Conservation (phyloP, 768 basidiomycete genomes). For the Rhodotorula paludigena region DNA sequence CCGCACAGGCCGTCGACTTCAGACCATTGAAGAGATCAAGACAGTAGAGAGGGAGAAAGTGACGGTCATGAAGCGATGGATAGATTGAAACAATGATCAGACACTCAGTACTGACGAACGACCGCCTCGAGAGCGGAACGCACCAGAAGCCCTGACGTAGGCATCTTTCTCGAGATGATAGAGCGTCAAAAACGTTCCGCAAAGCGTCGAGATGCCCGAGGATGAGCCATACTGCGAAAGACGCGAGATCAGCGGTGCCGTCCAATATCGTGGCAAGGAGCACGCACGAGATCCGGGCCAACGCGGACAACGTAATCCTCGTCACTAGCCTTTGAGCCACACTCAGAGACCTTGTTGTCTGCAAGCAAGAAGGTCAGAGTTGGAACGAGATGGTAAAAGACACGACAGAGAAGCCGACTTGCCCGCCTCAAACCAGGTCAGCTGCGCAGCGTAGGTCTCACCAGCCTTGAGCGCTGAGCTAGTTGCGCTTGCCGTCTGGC, state of each 20-base stretch:
- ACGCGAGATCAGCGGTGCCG: background rate
- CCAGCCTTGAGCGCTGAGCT: too few relatives aligned
- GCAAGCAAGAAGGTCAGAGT: background rate
- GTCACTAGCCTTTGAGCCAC: conserved; percentile 9
- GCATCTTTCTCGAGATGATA: conserved; percentile 26
- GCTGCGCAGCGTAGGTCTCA: conserved; percentile 15
- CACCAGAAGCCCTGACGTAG: conserved; percentile 13
- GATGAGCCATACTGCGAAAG: conserved; percentile 11
- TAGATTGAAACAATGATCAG: too few relatives aligned
- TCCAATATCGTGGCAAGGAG: background rate
- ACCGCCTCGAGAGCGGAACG: background rate
- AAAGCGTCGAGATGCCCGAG: background rate
- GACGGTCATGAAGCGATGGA: background rate
- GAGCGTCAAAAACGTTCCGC: conserved; percentile 23
- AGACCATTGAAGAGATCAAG: background rate
- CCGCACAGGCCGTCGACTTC: conserved; percentile 21
- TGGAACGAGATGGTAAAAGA: background rate
- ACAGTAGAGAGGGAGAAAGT: background rate
- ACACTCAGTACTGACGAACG: too few relatives aligned
- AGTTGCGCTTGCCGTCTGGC: too few relatives aligned
- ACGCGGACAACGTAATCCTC: conserved; percentile 20
- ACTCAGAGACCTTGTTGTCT: background rate
- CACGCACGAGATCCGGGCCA: conserved; percentile 19
- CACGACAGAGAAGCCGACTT: background rate
- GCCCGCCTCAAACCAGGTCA: conserved; percentile 25